Conservation (phyloP, 352 stramenopile species). For the Globisporangium cederbergense region DNA sequence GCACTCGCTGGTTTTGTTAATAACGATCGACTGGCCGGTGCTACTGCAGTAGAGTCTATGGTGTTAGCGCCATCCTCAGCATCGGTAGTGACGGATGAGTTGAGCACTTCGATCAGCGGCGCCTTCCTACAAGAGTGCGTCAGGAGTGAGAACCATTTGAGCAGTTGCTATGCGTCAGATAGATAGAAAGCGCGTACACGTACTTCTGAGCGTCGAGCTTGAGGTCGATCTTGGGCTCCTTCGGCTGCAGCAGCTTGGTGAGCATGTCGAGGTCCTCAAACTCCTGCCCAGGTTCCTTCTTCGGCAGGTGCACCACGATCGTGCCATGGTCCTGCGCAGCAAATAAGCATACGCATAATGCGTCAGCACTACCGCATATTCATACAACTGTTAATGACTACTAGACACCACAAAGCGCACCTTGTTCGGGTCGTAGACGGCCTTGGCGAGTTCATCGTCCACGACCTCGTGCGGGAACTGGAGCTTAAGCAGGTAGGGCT, state of each 20-base stretch:
- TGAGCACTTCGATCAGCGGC: slow-evolving; percentile 84
- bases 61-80: slow-evolving; percentile 9
- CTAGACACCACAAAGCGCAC: slow-evolving; percentile 22
- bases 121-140: slow-evolving; percentile 25
- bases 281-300: slow-evolving; percentile 81
- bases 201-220: slow-evolving; percentile 32
- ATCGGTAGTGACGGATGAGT: slow-evolving; percentile 26
- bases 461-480: slow-evolving; percentile 88
- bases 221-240: slow-evolving; percentile 35
- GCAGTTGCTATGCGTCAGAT: neutral
- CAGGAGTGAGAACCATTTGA: slow-evolving; percentile 5
- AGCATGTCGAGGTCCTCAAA: slow-evolving; percentile 93
- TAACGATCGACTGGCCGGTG: neutral
- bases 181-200: slow-evolving; percentile 4
- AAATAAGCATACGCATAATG: neutral
- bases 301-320: slow-evolving; percentile 89
- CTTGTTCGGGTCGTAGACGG: slow-evolving; percentile 89
- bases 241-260: slow-evolving; percentile 86
- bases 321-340: slow-evolving; percentile 85
- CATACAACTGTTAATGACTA: neutral
- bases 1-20: slow-evolving; percentile 21
- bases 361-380: neutral
- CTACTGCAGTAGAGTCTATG: neutral
- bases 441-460: slow-evolving; percentile 88
- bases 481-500: slow-evolving; percentile 97